Base-by-base conservation (phyloP, 495 filamentous ascomycete species). In the Tuber aestivum region DNA sequence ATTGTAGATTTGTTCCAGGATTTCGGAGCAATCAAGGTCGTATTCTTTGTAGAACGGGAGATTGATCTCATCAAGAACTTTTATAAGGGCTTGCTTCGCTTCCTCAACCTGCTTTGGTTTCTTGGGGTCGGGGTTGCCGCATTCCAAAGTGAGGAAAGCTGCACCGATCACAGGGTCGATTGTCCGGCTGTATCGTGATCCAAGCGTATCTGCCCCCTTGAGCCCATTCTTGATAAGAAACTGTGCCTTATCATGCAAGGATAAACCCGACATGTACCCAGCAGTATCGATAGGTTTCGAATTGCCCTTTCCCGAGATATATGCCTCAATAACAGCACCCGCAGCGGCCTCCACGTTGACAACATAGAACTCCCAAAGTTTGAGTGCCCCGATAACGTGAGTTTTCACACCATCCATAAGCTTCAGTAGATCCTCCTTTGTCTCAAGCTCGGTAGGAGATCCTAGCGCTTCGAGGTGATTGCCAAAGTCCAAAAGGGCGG, bases 311-410 rank as follows among this genome's bases (percentile, higher is more conserved):
- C 85, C 83, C 27, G 71, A 71, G 40, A 73, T 69, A 93, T 94
- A 99, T 7, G 89, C 86, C 74, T 91, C 86, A 8, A 95, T 81
- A 45, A 91, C 89, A 4, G 88, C 88, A 72, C 91, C 87, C 27
- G 89, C 86, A 81, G 94, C 88, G n/a, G 88, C 84, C 61, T 94
- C 89, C 3, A 95, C 90, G 82, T 98, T 89, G 70, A 97, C 83
- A 16, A 91, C 90, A 81, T 97, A 98, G 84, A 91, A 99, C 82
- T 99, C 92, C 96, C 96, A 99, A 9, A 99, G 87, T 48, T 88
- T 89, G 76, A 95, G 87, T 27, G 87, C 86, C 44, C 89, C 88
- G 77, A 99, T 89, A 48, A 93, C 93, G 74, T 93, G 87, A 42
- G 90, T 88, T 77, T 96, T 94, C 69, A 97, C 87, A 16, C 88